Evolutionary conservation across 2,329 filamentous ascomycete genomes (phyloP).

Genomic region (Penicillium sp.): DNA sequence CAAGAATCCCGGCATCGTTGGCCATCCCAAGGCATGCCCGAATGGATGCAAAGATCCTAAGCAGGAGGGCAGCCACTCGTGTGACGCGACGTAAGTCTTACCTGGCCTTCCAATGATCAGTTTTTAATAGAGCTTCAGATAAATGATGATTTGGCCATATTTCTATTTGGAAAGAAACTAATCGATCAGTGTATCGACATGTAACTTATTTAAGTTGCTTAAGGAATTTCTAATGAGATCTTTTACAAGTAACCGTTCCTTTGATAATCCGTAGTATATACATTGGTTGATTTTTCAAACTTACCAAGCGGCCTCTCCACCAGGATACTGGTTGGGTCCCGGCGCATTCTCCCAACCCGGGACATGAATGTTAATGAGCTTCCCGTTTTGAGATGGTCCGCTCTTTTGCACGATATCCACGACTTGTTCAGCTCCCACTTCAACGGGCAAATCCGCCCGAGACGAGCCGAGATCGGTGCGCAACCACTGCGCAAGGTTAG

Average conservation of each 20-base stretch:
- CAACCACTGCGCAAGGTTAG: slow-evolving; percentile 42
- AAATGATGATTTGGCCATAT: neutral
- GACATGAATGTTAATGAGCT: slow-evolving; percentile 48
- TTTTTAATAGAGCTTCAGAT: neutral
- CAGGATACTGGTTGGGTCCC: slow-evolving; percentile 41
- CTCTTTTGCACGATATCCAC: slow-evolving; percentile 47
- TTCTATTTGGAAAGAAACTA: too few relatives aligned
- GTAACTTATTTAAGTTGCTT: neutral
- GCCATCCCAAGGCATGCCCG: slow-evolving; percentile 32
- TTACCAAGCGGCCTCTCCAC: slow-evolving; percentile 35
- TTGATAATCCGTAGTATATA: neutral
- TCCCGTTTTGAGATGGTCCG: slow-evolving; percentile 46
- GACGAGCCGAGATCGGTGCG: slow-evolving; percentile 46
- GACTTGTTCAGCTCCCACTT: slow-evolving; percentile 39
- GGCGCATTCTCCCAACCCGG: slow-evolving; percentile 37
- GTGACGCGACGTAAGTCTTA: slow-evolving; percentile 15
- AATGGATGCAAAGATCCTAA: slow-evolving; percentile 28
- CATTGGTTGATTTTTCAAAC: neutral
- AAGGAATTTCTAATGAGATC: neutral
- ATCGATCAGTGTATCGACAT: neutral
- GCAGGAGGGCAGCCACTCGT: slow-evolving; percentile 32
- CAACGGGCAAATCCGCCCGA: slow-evolving; percentile 44
- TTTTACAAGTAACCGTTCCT: neutral
- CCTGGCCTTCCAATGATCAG: neutral
- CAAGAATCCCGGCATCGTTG: slow-evolving; percentile 34